phyloP scores from a whole-genome alignment of 1,284 basidiomycete genomes.

The Microbotryum violaceum region DNA sequence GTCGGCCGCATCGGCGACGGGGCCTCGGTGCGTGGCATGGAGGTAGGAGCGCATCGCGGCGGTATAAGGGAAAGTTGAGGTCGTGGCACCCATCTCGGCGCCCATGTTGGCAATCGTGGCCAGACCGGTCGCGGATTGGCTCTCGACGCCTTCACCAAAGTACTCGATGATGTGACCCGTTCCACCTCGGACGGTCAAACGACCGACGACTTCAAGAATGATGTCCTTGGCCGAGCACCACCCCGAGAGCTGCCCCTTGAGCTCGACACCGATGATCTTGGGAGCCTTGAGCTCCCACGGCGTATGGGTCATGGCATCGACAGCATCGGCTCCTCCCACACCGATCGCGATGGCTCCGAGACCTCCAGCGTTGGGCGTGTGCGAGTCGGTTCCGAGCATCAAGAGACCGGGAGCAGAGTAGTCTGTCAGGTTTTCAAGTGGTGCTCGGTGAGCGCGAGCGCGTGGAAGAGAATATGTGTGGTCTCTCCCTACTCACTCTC shows the following conservation, averaged over 20 bases:
- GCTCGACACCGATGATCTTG: constrained; percentile 53
- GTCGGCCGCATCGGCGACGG: constrained; percentile 81
- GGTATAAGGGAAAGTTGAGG: constrained; percentile 95
- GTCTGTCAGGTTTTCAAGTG: constrained; percentile 21
- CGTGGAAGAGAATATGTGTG: no score
- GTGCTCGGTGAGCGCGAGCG: neutral
- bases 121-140: constrained; percentile 84
- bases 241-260: constrained; percentile 77
- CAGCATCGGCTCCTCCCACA: constrained; percentile 97
- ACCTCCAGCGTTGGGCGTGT: constrained; percentile 97
- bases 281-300: constrained; percentile 94
- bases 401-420: constrained; percentile 48
- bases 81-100: constrained; percentile 97
- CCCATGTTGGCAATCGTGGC: constrained; percentile 61
- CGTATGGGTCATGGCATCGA: constrained; percentile 95
- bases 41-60: constrained; percentile 78
- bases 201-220: constrained; percentile 88
- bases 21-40: constrained; percentile 77
- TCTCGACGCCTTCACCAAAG: constrained; percentile 85
- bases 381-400: constrained; percentile 69
- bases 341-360: constrained; percentile 97
- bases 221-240: constrained; percentile 98
- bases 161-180: constrained; percentile 96
- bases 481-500: constrained; percentile 53
- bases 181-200: constrained; percentile 91